These are phyloP conservation scores for Fusarium proliferatum DNA, from an alignment of 2,329 filamentous ascomycete species.

Conservation along the genomic window DNA sequence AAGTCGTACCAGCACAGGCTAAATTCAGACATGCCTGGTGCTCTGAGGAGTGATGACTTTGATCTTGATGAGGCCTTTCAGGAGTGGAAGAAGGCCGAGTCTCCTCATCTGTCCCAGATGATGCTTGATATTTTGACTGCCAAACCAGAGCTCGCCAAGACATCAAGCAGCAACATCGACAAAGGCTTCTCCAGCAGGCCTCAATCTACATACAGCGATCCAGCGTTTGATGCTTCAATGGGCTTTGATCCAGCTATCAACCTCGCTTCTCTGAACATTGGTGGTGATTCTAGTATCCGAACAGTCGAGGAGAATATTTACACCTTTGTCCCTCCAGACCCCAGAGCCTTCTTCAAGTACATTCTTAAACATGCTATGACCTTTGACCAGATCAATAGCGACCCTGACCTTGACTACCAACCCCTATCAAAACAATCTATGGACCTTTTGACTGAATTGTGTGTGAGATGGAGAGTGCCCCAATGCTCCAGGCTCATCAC, in stretches of 20 bases:
- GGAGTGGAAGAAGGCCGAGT: slow-evolving; percentile 91
- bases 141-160: slow-evolving; percentile 86
- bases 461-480: slow-evolving; percentile 88
- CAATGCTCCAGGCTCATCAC: slow-evolving; percentile 82
- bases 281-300: slow-evolving; percentile 63
- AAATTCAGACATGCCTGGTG: slow-evolving; percentile 80
- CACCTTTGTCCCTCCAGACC: slow-evolving; percentile 89
- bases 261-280: slow-evolving; percentile 73
- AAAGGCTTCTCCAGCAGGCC: slow-evolving; percentile 66
- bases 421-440: slow-evolving; percentile 81
- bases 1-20: slow-evolving; percentile 94
- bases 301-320: slow-evolving; percentile 75
- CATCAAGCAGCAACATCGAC: slow-evolving; percentile 69
- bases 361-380: slow-evolving; percentile 82
- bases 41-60: slow-evolving; percentile 86
- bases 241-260: slow-evolving; percentile 75
- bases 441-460: slow-evolving; percentile 87
- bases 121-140: slow-evolving; percentile 90
- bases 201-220: slow-evolving; percentile 61
- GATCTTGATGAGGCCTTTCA: slow-evolving; percentile 89
- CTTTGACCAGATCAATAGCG: slow-evolving; percentile 69
- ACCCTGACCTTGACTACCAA: slow-evolving; percentile 60
- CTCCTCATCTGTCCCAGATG: slow-evolving; percentile 88
- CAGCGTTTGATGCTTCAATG: slow-evolving; percentile 58
- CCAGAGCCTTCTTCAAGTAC: slow-evolving; percentile 83